Base-by-base conservation (phyloP, 192 early-diverging fungal species). In the Coemansia umbellata region DNA sequence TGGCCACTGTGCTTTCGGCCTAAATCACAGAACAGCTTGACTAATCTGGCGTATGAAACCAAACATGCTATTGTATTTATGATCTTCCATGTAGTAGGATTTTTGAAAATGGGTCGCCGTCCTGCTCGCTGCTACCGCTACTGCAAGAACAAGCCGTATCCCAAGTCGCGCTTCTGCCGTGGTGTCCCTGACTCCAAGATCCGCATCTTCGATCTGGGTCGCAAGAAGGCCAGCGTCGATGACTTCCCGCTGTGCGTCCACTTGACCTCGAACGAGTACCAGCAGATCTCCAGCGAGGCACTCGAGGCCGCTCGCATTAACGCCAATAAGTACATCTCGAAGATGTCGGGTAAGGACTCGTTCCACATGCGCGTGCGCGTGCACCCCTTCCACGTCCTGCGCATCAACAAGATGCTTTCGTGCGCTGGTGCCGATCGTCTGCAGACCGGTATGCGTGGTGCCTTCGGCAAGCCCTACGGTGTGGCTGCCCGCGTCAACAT, bases 361-460 rank as follows among this genome's bases (percentile, higher is more conserved):
- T 98, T 97, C 93, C 96, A 98, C 81, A 82, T 98, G 89, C 87
- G 96, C 60, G 85, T 99, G 57, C 88, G 96, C 65, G 92, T 99
- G 54, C 96, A 97, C 78, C 96, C 94, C 21, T 97, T 90, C 90
- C 96, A 99, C 79, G 96, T 98, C 22, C 80, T 92, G 63, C 92
- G 96, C 57, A 98, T 98, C 89, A 97, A 98, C 88, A 98, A 98
- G 84, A 98, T 98, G 96, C 84, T 97, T 80, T 95, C 93, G 52
- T 98, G 95, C 78, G 96, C 96, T 58, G 96, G 96, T 82, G 94
- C 96, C 60, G 94, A 97, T 94, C 79, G 90, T 81, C 86, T 98
- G 57, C 96, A 98, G 82, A 88, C 87, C 63, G 96, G 94, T 85
- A 98, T 98, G 94, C 90, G 96, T 80, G 96, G 96, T 79, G 96